Evolutionary conservation across 306 rosid genomes (phyloP), one percentile per base, ranked within the genome.

Genomic region (Sechiopsis laciniata): DNA sequence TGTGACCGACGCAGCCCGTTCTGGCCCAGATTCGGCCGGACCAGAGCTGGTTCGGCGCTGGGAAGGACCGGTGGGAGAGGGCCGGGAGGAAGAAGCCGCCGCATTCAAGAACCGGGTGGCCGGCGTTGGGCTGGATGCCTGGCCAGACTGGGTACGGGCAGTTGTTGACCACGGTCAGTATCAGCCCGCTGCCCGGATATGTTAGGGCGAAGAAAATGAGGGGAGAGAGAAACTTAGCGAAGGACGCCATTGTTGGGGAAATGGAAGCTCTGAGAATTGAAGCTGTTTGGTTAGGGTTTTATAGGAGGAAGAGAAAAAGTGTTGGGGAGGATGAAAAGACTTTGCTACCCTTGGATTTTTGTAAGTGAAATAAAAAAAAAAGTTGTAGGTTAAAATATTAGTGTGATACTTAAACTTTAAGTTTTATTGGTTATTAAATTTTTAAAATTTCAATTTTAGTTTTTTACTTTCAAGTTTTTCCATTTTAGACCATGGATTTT

Each of bases 11-110:
- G 81, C 99, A 95, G 70, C 79, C 85, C 37, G 99, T 91, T 15
- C 97, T 76, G 50, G 92, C 97, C 99, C 99, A 94, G 52, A 89
- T 81, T n/a, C 99, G 95, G n/a, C 97, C 99, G 0, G 99, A 87
- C 99, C 99, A 91, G 78, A 81, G 87, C 16, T 76, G 75, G 70
- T 75, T 80, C 0, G 99, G 99, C 3, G 91, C 78, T 3, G 92
- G 88, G 81, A 91, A 83, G 82, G 97, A 86, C 32, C 57, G 79
- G 84, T 91, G 99, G 75, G 92, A 76, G 74, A 89, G 80, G 15
- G 87, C 1, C n/a, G 73, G 55, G 75, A 91, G 99, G 52, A 37
- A 71, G 60, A 95, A 81, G 42, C 99, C 99, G 26, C 99, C 96
- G 46, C 81, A 79, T 55, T 82, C 82, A 42, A 88, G 96, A 62